Conservation (phyloP, 2,329 filamentous ascomycete species). For the Fusarium palustre region DNA sequence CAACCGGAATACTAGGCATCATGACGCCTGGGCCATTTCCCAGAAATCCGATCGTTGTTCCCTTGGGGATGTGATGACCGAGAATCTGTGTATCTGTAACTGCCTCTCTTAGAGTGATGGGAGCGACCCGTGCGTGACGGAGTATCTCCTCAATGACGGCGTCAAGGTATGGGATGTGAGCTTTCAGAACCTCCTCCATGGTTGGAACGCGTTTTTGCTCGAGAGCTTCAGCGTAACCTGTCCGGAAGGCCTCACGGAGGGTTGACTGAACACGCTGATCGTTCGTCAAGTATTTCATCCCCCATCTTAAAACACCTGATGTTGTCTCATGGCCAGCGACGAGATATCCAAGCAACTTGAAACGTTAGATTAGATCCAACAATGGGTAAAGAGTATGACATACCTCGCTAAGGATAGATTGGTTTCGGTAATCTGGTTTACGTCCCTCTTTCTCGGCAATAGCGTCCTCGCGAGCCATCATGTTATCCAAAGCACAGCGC, state of each 20-base stretch:
- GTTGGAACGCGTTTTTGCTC: constrained; percentile 41
- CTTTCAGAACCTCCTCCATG: constrained; percentile 45
- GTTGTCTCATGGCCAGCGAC: constrained; percentile 47
- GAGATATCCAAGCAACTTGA: constrained; percentile 42
- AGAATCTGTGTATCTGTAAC: constrained; percentile 50
- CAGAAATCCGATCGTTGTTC: constrained; percentile 48
- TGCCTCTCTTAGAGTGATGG: constrained; percentile 47
- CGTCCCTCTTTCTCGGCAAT: constrained; percentile 49
- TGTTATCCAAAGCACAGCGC: constrained; percentile 46
- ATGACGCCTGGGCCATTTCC: constrained; percentile 44
- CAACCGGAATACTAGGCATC: constrained; percentile 40
- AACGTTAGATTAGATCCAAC: neutral
- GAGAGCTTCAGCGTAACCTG: constrained; percentile 35
- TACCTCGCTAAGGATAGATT: constrained; percentile 51
- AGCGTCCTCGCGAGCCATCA: constrained; percentile 49
- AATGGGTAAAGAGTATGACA: fast-evolving
- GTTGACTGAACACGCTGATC: constrained; percentile 44
- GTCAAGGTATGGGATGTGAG: constrained; percentile 52
- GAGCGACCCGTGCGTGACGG: constrained; percentile 45
- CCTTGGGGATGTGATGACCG: constrained; percentile 51
- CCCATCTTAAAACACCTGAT: constrained; percentile 38
- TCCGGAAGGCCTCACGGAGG: constrained; percentile 43
- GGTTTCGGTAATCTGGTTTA: constrained; percentile 47
- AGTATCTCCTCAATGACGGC: constrained; percentile 54
- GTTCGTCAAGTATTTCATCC: constrained; percentile 41